Conservation (phyloP, 495 filamentous ascomycete genomes). For the Hypoxylon fuscum region DNA sequence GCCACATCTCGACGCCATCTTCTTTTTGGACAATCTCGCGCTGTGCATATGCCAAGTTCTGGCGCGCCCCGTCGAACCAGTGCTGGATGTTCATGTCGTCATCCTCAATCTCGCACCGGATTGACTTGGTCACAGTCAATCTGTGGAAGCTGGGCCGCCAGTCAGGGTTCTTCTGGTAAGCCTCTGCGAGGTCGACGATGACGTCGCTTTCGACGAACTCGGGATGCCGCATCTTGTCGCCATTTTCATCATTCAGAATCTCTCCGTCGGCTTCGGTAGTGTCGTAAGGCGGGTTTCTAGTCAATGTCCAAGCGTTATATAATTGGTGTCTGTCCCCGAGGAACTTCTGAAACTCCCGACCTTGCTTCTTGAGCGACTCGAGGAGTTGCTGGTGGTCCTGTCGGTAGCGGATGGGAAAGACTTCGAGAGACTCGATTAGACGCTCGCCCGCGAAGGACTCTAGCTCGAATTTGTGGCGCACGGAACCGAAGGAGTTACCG, state of each 20-base stretch:
- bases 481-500: slow-evolving; percentile 63
- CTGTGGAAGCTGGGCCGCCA: slow-evolving; percentile 43
- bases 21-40: slow-evolving; percentile 44
- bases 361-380: slow-evolving; percentile 52
- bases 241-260: slow-evolving; percentile 36
- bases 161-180: slow-evolving; percentile 46
- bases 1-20: slow-evolving; percentile 43
- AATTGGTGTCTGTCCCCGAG: slow-evolving; percentile 56
- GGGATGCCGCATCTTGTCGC: slow-evolving; percentile 39
- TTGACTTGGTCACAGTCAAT: slow-evolving; percentile 33
- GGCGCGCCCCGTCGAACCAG: slow-evolving; percentile 38
- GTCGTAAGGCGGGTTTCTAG: slow-evolving; percentile 40
- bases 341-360: slow-evolving; percentile 55
- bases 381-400: slow-evolving; percentile 51
- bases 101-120: slow-evolving; percentile 28
- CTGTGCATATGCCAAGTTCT: slow-evolving; percentile 36
- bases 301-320: slow-evolving; percentile 56
- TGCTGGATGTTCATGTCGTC: slow-evolving; percentile 44
- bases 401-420: slow-evolving; percentile 68
- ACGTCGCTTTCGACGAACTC: slow-evolving; percentile 58
- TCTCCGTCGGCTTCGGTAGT: slow-evolving; percentile 26
- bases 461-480: slow-evolving; percentile 54
- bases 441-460: slow-evolving; percentile 61
- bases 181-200: slow-evolving; percentile 60
- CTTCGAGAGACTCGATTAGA: slow-evolving; percentile 61